Conservation (phyloP, 164 flowering plant species). For the Dillenia turbinata region DNA sequence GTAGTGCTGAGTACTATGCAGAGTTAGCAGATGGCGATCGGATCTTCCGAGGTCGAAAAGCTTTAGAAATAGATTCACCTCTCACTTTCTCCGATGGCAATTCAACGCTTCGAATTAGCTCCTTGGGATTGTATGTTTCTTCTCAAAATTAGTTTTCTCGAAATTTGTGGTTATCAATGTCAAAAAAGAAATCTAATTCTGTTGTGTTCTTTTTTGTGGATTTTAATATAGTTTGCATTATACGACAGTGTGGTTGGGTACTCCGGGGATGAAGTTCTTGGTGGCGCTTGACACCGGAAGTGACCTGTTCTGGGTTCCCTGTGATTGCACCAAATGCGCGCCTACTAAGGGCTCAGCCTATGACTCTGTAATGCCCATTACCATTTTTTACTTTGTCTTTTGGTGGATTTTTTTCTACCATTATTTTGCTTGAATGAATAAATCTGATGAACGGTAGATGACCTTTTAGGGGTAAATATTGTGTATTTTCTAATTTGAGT, state of each 20-base stretch:
- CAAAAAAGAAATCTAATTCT: not conserved
- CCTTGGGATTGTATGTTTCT: slow-evolving; percentile 55
- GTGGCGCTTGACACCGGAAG: slow-evolving; percentile 75
- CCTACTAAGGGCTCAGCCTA: slow-evolving; percentile 31
- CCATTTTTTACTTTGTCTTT: not conserved
- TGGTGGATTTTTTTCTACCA: not conserved
- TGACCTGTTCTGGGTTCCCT: slow-evolving; percentile 67
- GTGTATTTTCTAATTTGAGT: too few relatives aligned
- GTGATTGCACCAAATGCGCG: slow-evolving; percentile 54
- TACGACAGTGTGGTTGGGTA: slow-evolving; percentile 50
- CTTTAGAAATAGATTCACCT: slow-evolving; percentile 13
- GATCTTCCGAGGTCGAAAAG: slow-evolving; percentile 29
- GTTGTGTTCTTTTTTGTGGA: not conserved
- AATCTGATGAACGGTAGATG: too few relatives aligned
- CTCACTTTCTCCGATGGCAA: slow-evolving; percentile 55
- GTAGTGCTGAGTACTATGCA: slow-evolving; percentile 54
- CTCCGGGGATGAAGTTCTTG: slow-evolving; percentile 55
- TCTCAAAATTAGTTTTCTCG: not conserved
- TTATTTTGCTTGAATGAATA: not conserved
- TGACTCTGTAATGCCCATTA: slow-evolving; percentile 34
- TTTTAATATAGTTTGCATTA: slow-evolving; percentile 42
- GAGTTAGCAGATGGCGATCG: slow-evolving; percentile 50
- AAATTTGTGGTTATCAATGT: not conserved
- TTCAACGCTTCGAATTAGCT: slow-evolving; percentile 42
- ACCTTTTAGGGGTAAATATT: too few relatives aligned